phyloP scores from a whole-genome alignment of 2,329 filamentous ascomycete genomes.

The Leptographium lundbergii region DNA sequence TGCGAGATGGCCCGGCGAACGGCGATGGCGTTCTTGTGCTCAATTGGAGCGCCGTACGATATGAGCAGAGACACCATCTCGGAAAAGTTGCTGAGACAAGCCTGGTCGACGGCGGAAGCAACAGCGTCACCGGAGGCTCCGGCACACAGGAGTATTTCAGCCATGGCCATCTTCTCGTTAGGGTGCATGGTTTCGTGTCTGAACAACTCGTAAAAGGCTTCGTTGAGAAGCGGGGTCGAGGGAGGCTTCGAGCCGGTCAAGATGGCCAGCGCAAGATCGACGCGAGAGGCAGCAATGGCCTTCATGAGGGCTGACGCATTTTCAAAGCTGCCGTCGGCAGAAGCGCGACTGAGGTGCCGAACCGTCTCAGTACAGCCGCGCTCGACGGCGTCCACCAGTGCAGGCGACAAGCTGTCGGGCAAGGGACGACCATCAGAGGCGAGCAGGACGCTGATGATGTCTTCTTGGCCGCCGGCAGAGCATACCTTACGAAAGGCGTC shows the following conservation, averaged over 20 bases:
- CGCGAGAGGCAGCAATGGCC: conserved; percentile 33
- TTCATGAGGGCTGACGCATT: conserved; percentile 37
- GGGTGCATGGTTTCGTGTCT: conserved; percentile 31
- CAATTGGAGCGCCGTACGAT: conserved; percentile 39
- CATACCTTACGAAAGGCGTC: conserved; percentile 42
- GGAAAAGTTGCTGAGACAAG: conserved; percentile 35
- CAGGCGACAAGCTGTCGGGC: conserved; percentile 30
- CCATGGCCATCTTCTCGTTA: conserved; percentile 36
- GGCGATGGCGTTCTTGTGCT: conserved; percentile 37
- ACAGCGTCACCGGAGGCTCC: conserved; percentile 40
- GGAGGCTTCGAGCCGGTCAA: conserved; percentile 41
- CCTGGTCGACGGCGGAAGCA: conserved; percentile 33
- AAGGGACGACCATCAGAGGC: conserved; percentile 35
- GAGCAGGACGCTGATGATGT: conserved; percentile 34
- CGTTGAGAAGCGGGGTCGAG: conserved; percentile 31
- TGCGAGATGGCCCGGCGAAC: conserved; percentile 35
- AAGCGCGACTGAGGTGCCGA: conserved; percentile 35
- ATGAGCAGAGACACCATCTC: conserved; percentile 43
- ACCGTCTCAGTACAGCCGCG: conserved; percentile 39
- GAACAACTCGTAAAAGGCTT: conserved; percentile 36
- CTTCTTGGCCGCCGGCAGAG: conserved; percentile 28
- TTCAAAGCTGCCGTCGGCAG: conserved; percentile 39
- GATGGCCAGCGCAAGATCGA: conserved; percentile 43
- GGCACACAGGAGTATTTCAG: conserved; percentile 44
- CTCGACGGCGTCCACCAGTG: conserved; percentile 37